These are phyloP conservation scores for Boletus speciosus DNA, from an alignment of 768 basidiomycete genomes.

Conservation along the genomic window DNA sequence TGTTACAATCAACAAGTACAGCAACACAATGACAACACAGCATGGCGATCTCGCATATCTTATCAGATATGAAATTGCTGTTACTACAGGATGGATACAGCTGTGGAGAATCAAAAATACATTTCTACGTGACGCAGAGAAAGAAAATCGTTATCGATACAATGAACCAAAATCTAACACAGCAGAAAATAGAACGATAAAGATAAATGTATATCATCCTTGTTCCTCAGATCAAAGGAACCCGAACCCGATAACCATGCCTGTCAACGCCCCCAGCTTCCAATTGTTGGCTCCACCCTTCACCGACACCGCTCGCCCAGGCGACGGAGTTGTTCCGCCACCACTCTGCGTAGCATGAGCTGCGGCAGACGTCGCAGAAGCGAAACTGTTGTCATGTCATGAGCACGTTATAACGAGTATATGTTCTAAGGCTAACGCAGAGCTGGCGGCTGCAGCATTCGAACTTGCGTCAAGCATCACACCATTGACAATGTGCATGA, in stretches of 20 bases:
- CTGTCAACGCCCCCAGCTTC: constrained; percentile 4
- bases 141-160: constrained; percentile 2
- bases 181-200: neutral
- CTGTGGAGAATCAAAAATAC: neutral
- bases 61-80: constrained; percentile 15
- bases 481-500: constrained; percentile 58
- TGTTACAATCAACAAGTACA: neutral
- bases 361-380: constrained; percentile 50
- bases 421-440: constrained; percentile 44
- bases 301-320: neutral
- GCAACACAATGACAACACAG: constrained; percentile 11
- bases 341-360: constrained; percentile 40
- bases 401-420: neutral
- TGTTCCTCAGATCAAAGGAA: constrained; percentile 8
- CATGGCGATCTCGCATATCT: constrained; percentile 10
- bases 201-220: neutral
- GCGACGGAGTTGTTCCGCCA: constrained; percentile 26
- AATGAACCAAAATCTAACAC: neutral
- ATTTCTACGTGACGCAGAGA: neutral
- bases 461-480: constrained; percentile 47
- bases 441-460: constrained; percentile 43
- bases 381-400: constrained; percentile 22
- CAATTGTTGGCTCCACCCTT: neutral
- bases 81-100: neutral
- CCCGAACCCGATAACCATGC: constrained; percentile 1